Evolutionary conservation across 495 filamentous ascomycete species (phyloP), one percentile per base, ranked within the genome.

Genomic region (Alectoria sarmentosa): DNA sequence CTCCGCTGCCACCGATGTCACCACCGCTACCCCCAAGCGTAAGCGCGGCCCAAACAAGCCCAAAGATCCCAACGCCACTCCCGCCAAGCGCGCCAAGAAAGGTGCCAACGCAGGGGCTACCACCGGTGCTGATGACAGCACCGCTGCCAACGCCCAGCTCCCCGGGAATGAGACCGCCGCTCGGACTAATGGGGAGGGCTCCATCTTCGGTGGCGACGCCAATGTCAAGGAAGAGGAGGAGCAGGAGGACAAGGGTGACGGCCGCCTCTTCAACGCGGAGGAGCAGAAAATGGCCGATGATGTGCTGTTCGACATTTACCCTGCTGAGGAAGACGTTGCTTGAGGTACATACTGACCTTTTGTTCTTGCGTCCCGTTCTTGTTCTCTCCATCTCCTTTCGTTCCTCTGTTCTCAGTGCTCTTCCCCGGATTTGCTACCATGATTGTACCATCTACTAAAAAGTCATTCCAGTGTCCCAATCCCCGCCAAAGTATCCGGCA

Each of bases 1-100:
- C 60, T 4, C 21, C 4, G 42, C 23, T 13, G 23, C 42, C 17
- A 32, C 49, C 36, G 55, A 60, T 3, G 19, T 8, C 63, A 52
- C 6, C 56, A 42, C 37, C 32, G 7, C 49, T 11, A 13, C 23
- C 9, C 39, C 39, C 21, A 59, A 60, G 23, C 37, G 26, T 28
- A 65, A 58, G 34, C 61, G 61, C 17, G 48, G 36, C 46, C 61
- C 46, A 2, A 60, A 30, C 21, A 58, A 59, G 34, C 36, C 32
- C 15, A 65, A 58, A 34, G 64, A 62, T 37, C 42, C 58, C 32
- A 62, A 42, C 26, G 44, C 46, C 8, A 52, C 58, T 46, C 58
- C 64, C 13, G 44, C 17, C 14, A 66, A 67, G 39, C 64, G 64
- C 21, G 58, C 38, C 32, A 63, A 56, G 38, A 63, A 63, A 37